Percentiles rank a stretch among this genome's conserved stretches.
Conservation (phyloP, 805 yeast species). For the Yarrowia yakushimensis region DNA sequence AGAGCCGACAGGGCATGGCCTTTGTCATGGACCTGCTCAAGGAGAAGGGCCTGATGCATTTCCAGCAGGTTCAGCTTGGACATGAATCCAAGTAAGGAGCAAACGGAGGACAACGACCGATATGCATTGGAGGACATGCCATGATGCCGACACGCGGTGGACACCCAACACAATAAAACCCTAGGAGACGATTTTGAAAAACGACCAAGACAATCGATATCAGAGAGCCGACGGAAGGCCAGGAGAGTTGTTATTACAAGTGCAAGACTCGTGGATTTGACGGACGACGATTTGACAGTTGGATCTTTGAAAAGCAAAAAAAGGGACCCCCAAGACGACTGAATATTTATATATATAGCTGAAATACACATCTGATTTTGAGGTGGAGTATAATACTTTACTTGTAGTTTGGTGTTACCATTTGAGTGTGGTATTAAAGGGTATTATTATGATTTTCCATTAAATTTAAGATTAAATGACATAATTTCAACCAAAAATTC, state of each 20-base stretch:
- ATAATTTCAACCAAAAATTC: too few species aligned
- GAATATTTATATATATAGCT: constrained; percentile 1
- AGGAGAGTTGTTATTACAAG: too few species aligned
- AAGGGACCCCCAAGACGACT: neutral
- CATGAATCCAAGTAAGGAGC: neutral
- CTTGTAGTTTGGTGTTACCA: too few species aligned
- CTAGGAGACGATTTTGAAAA: neutral
- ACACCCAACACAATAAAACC: neutral
- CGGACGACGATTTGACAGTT: neutral
- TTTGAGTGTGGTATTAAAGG: too few species aligned
- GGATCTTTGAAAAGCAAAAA: neutral
- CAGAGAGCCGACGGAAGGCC: neutral
- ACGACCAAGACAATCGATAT: neutral
- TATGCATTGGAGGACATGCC: neutral
- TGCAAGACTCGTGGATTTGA: neutral
- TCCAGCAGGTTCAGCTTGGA: neutral
- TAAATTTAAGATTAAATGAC: too few species aligned
- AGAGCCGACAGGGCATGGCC: constrained; percentile 68
- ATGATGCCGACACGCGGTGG: too few species aligned
- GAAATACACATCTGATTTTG: neutral
- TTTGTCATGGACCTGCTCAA: constrained; percentile 66
- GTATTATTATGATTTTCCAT: too few species aligned
- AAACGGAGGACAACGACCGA: too few species aligned
- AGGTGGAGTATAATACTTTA: too few species aligned
- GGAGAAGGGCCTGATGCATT: constrained; percentile 29